Evolutionary conservation across 2,329 filamentous ascomycete genomes (phyloP).

Genomic region (Exophiala dermatitidis): DNA sequence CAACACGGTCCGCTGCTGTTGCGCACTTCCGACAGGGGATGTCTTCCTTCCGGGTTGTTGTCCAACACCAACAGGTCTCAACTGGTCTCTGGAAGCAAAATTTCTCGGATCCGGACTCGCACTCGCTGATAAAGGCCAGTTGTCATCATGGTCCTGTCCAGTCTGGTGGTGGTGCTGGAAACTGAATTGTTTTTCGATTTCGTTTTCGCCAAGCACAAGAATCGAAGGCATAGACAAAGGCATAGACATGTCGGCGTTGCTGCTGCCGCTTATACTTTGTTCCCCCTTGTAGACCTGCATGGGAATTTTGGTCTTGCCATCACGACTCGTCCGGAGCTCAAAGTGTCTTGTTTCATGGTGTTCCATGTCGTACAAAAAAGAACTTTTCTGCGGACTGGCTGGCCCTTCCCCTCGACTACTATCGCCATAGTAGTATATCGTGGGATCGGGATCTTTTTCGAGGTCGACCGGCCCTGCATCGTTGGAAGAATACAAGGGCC

Average conservation of each 20-base stretch:
- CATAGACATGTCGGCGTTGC: neutral
- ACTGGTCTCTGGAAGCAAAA: neutral
- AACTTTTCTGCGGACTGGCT: conserved; percentile 3
- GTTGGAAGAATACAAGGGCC: neutral
- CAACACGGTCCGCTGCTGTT: no score
- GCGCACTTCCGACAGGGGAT: no score
- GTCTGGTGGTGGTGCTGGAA: no score
- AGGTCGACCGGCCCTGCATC: neutral
- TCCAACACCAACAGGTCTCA: neutral
- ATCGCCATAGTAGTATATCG: neutral
- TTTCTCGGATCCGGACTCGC: neutral
- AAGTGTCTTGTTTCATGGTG: conserved; percentile 66
- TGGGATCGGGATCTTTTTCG: neutral
- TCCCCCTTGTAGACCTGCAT: conserved; percentile 18
- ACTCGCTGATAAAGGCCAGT: conserved; percentile 7
- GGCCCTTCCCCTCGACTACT: neutral
- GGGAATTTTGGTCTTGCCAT: conserved; percentile 19
- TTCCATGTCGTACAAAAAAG: conserved; percentile 31
- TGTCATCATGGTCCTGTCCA: neutral
- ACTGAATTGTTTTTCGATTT: no score
- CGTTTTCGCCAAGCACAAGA: no score
- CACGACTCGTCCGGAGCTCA: conserved; percentile 52
- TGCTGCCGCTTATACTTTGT: neutral
- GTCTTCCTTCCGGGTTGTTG: no score
- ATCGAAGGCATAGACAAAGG: no score